Conservation (phyloP, 2,329 filamentous ascomycete genomes). For the Penicillium crustosum region DNA sequence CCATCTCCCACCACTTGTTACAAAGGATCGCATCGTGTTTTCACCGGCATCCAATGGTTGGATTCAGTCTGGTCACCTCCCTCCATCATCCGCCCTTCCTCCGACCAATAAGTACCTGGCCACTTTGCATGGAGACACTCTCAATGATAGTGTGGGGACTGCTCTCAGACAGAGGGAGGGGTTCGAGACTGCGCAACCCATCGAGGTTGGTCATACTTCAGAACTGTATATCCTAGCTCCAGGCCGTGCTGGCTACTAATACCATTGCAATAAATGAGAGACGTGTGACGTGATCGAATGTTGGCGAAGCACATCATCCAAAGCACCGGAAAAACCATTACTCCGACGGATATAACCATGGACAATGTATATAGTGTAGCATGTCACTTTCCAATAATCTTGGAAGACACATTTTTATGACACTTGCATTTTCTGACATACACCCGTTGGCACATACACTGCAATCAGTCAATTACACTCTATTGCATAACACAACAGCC, state of each 20-base stretch:
- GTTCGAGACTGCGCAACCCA: background rate
- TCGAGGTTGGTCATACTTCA: background rate
- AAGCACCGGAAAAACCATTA: conserved; percentile 18
- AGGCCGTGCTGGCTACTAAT: background rate
- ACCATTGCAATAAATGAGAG: background rate
- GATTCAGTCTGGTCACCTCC: background rate
- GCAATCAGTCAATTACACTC: background rate
- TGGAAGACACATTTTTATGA: background rate
- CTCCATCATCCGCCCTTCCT: background rate
- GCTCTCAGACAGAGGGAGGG: too few species aligned
- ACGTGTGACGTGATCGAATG: conserved; percentile 23
- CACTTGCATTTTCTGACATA: background rate
- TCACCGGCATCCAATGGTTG: background rate
- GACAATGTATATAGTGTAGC: background rate
- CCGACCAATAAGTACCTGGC: background rate
- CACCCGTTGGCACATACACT: background rate
- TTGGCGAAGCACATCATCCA: conserved; percentile 22
- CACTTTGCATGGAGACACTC: background rate
- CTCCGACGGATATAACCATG: background rate
- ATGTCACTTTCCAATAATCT: background rate
- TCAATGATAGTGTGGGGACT: background rate
- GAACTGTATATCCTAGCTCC: background rate
- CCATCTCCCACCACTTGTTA: background rate
- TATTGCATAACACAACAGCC: background rate
- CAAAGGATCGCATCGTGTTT: background rate